Evolutionary conservation across 225 moss, liverwort and hornwort species (phyloP).

Genomic region (Sphagnum contortum): DNA sequence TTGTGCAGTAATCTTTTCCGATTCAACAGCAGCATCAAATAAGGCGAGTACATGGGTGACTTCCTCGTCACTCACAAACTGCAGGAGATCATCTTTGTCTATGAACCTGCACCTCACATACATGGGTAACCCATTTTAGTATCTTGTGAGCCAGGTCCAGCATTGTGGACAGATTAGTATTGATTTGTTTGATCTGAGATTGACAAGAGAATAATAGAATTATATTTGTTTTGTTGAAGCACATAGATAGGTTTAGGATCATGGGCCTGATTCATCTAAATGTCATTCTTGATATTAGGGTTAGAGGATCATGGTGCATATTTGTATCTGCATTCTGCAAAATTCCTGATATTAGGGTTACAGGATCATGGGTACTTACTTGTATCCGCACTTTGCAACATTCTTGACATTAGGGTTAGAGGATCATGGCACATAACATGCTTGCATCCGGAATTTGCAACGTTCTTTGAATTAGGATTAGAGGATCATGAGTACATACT

Average conservation of each 20-base stretch:
- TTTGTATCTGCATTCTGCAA: not conserved
- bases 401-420: conserved; percentile 17
- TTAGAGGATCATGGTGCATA: not conserved
- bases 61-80: conserved; percentile 42
- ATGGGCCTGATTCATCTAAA: not conserved
- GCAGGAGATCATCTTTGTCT: conserved; percentile 27
- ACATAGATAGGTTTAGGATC: not conserved
- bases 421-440: not conserved
- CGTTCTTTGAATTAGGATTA: not conserved
- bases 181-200: not conserved
- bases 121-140: too few species aligned
- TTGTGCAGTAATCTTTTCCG: conserved; percentile 33
- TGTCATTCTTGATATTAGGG: not conserved
- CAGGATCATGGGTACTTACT: conserved; percentile 11
- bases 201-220: not conserved
- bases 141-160: not conserved
- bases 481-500: conserved; percentile 12
- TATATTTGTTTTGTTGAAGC: not conserved
- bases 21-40: conserved; percentile 40
- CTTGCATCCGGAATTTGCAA: not conserved
- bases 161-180: not conserved
- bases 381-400: conserved; percentile 28
- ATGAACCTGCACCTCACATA: too few species aligned
- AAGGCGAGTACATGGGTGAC: conserved; percentile 18
- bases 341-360: not conserved